These are phyloP conservation scores for Hibiscus tridactylites DNA, from an alignment of 345 rosid genomes.

Conservation along the genomic window DNA sequence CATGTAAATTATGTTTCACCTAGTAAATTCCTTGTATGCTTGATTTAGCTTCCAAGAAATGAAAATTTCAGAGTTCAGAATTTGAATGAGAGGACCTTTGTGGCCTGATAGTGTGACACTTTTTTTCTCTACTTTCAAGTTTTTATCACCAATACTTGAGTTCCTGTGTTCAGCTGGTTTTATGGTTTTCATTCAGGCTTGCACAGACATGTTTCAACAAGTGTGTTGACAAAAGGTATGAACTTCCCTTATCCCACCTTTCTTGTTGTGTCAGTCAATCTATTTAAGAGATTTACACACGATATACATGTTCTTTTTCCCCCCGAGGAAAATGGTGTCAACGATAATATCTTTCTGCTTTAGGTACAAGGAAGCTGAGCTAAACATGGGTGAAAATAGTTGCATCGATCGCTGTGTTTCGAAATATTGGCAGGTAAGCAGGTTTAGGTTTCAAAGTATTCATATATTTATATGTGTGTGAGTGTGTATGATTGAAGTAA, in stretches of 20 bases:
- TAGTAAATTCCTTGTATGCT: too few relatives aligned
- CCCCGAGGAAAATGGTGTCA: not conserved
- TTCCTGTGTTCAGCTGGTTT: conserved; percentile 7
- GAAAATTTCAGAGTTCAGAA: too few relatives aligned
- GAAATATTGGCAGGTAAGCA: conserved; percentile 76
- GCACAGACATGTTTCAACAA: conserved; percentile 79
- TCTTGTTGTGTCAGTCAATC: not conserved
- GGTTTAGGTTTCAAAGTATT: not conserved
- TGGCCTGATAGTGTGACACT: too few relatives aligned
- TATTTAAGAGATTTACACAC: not conserved
- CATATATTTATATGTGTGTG: not conserved
- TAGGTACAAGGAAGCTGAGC: conserved; percentile 90
- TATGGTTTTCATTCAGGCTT: conserved; percentile 51
- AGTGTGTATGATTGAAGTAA: not conserved
- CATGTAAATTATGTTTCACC: too few relatives aligned
- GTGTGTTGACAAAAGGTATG: conserved; percentile 89
- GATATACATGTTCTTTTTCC: not conserved
- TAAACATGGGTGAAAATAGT: conserved; percentile 97
- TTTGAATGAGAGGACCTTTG: too few relatives aligned
- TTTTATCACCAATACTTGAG: not conserved
- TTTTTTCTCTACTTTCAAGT: too few relatives aligned
- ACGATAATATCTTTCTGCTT: not conserved
- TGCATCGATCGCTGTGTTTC: conserved; percentile 98
- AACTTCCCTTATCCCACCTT: not conserved
- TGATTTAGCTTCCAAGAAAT: too few relatives aligned